Percentiles rank a stretch among this genome's conserved stretches.
phyloP scores from a whole-genome alignment of 1,284 basidiomycete genomes.

The Thelephora terrestris region DNA sequence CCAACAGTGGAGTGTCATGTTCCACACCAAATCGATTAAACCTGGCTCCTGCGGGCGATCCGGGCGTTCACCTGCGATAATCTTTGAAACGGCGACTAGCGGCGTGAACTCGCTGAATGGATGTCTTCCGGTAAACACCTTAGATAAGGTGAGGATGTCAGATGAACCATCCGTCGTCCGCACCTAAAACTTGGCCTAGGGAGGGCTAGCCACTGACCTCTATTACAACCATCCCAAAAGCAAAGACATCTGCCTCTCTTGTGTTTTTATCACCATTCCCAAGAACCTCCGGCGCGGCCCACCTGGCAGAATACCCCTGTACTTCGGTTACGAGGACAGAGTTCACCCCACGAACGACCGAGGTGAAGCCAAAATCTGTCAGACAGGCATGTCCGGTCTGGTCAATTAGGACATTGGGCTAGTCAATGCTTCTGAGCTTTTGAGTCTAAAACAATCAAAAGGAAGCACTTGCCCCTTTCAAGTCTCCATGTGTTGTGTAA shows the following conservation, averaged over 20 bases:
- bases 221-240: background rate
- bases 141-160: background rate
- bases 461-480: background rate
- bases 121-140: background rate
- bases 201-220: background rate
- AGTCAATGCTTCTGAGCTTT: background rate
- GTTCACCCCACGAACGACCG: background rate
- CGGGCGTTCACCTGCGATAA: background rate
- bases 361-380: background rate
- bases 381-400: conserved; percentile 12
- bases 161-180: background rate
- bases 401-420: background rate
- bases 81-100: background rate
- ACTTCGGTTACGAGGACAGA: background rate
- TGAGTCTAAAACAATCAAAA: background rate
- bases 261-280: background rate
- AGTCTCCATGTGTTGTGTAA: background rate
- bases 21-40: background rate
- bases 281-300: background rate
- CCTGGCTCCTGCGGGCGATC: background rate
- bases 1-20: background rate
- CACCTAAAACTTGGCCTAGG: background rate
- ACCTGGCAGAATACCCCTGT: background rate
- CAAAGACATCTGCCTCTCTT: background rate
- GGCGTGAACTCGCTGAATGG: background rate